Percentiles rank a stretch among this genome's conserved stretches.
Conservation (phyloP, 148 eudicot species). For the Heliosperma pusillum region DNA sequence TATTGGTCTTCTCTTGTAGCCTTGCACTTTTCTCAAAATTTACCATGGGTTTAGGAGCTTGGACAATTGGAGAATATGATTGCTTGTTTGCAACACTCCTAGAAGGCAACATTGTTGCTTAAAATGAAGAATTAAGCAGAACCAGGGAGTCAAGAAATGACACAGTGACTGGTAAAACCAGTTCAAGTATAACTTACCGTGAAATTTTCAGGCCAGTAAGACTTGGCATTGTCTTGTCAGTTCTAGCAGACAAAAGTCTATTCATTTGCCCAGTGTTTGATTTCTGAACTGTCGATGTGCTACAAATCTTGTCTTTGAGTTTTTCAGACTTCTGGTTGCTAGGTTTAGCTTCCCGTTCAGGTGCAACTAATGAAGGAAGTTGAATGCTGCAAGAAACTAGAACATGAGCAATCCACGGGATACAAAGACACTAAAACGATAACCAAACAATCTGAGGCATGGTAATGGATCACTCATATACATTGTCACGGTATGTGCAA, state of each 20-base stretch:
- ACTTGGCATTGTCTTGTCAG: neutral
- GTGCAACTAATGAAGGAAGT: conserved; percentile 22
- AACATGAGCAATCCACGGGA: conserved; percentile 10
- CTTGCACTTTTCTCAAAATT: conserved; percentile 17
- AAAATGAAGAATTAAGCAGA: conserved; percentile 1
- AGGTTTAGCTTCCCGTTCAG: conserved; percentile 25
- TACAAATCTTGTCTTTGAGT: conserved; percentile 28
- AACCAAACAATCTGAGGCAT: neutral
- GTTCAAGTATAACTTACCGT: conserved; percentile 20
- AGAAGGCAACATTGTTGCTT: neutral
- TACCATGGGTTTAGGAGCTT: conserved; percentile 26
- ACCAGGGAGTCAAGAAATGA: neutral
- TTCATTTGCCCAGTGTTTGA: conserved; percentile 26
- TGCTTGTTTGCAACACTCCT: conserved; percentile 30
- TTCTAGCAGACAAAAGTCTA: conserved; percentile 28
- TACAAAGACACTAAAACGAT: neutral
- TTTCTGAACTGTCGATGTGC: conserved; percentile 24
- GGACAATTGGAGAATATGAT: conserved; percentile 23
- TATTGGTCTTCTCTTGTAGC: conserved; percentile 23
- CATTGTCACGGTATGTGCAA: neutral
- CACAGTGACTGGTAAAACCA: conserved; percentile 5
- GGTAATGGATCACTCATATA: neutral
- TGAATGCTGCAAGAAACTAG: conserved; percentile 29
- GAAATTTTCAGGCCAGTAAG: conserved; percentile 29
- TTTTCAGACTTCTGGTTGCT: conserved; percentile 27